Evolutionary conservation across 1,284 basidiomycete genomes (phyloP).

Genomic region (Cryptococcus floricola): DNA sequence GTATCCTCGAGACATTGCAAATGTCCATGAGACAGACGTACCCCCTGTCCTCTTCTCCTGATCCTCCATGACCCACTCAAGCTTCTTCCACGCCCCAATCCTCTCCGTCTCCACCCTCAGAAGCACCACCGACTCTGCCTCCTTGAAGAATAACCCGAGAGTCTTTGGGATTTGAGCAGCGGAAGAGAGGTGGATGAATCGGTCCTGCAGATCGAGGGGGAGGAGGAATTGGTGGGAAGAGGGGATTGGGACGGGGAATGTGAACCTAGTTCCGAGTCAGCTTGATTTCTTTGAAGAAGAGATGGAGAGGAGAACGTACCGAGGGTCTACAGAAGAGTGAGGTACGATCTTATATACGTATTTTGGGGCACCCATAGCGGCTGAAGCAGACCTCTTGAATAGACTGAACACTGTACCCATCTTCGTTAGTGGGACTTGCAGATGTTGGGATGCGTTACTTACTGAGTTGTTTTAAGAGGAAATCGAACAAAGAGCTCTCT

Average conservation of each 20-base stretch:
- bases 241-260: slow-evolving; percentile 40
- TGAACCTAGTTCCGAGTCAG: slow-evolving; percentile 23
- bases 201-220: slow-evolving; percentile 44
- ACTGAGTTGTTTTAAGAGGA: too few relatives aligned
- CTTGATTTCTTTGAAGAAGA: neutral
- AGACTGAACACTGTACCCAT: too few relatives aligned
- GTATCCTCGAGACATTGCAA: neutral
- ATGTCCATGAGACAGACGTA: slow-evolving; percentile 18
- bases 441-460: too few relatives aligned
- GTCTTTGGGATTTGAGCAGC: slow-evolving; percentile 58
- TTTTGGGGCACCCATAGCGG: slow-evolving; percentile 24
- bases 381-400: too few relatives aligned
- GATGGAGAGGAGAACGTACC: slow-evolving; percentile 21
- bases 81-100: slow-evolving; percentile 34
- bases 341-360: slow-evolving; percentile 48
- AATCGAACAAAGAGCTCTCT: too few relatives aligned
- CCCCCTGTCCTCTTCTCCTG: slow-evolving; percentile 25
- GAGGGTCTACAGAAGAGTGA: slow-evolving; percentile 37
- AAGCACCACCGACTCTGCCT: slow-evolving; percentile 51
- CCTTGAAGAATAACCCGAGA: slow-evolving; percentile 57
- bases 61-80: slow-evolving; percentile 34
- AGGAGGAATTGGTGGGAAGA: slow-evolving; percentile 36
- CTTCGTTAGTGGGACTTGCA: too few relatives aligned
- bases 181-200: slow-evolving; percentile 63
- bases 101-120: slow-evolving; percentile 51